Evolutionary conservation across 2,329 filamentous ascomycete genomes (phyloP).

Genomic region (Cytospora schulzeri): DNA sequence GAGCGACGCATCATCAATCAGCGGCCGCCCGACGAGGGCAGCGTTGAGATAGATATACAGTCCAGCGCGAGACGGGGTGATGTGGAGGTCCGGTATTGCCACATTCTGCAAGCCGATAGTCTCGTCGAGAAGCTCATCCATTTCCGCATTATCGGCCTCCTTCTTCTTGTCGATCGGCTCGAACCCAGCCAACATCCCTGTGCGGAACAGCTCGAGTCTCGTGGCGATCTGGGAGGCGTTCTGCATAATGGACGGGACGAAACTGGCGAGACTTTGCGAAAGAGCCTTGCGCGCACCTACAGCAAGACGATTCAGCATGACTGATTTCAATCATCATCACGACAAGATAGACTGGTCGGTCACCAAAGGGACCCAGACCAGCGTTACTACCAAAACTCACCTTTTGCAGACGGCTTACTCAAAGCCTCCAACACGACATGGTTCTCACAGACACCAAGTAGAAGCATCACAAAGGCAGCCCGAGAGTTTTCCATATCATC

Average conservation of each 20-base stretch:
- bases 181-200: constrained; percentile 56
- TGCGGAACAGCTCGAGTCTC: constrained; percentile 60
- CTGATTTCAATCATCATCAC: neutral
- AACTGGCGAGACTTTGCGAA: constrained; percentile 53
- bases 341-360: constrained; percentile 8
- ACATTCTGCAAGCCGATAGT: constrained; percentile 58
- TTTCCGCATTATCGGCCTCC: constrained; percentile 50
- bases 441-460: constrained; percentile 65
- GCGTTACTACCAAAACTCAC: constrained; percentile 40
- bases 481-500: constrained; percentile 64
- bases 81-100: constrained; percentile 64
- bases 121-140: constrained; percentile 61
- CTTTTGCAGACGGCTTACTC: constrained; percentile 54
- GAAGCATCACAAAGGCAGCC: constrained; percentile 64
- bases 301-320: constrained; percentile 7
- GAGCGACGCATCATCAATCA: constrained; percentile 79
- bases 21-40: constrained; percentile 75
- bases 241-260: constrained; percentile 60
- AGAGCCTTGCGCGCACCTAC: constrained; percentile 52
- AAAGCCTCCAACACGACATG: constrained; percentile 56
- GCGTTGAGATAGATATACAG: constrained; percentile 86
- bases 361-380: constrained; percentile 32
- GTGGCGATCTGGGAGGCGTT: constrained; percentile 46
- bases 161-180: constrained; percentile 58
- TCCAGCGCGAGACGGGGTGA: constrained; percentile 75